Evolutionary conservation across 805 yeast genomes (phyloP).

Genomic region (Ogataea nonfermentans): DNA sequence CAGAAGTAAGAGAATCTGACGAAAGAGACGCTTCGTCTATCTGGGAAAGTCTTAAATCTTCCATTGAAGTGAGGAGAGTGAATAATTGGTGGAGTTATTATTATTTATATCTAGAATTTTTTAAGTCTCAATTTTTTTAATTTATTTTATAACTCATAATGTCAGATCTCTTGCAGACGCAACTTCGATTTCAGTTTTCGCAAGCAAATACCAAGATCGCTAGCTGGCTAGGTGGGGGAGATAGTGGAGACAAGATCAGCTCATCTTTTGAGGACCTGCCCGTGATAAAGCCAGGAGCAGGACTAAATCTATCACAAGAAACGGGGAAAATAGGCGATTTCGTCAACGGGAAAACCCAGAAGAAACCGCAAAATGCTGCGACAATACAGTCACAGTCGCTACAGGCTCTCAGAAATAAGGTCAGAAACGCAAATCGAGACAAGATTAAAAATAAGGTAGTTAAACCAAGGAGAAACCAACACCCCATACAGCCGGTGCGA

Average conservation of each 20-base stretch:
- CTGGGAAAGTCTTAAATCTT: constrained; percentile 3
- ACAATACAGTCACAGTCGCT: constrained; percentile 20
- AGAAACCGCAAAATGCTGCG: constrained; percentile 9
- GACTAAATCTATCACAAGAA: constrained; percentile 18
- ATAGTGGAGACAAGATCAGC: constrained; percentile 3
- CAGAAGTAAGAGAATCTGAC: constrained; percentile 1
- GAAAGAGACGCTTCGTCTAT: constrained; percentile 10
- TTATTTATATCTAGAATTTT: background rate
- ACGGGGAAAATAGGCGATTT: constrained; percentile 23
- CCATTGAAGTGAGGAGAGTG: background rate
- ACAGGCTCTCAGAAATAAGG: constrained; percentile 28
- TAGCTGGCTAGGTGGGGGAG: constrained; percentile 37
- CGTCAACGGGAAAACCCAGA: constrained; percentile 16
- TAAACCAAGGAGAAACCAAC: background rate
- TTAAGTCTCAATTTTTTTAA: background rate
- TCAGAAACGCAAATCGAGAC: constrained; percentile 26
- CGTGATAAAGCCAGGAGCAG: constrained; percentile 32
- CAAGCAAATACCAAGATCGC: constrained; percentile 36
- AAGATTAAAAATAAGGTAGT: constrained; percentile 8
- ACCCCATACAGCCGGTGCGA: background rate
- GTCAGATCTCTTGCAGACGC: constrained; percentile 37
- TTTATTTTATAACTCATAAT: background rate
- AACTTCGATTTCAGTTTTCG: constrained; percentile 43
- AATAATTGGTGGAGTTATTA: background rate
- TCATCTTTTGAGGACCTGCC: constrained; percentile 22